Percentiles rank a stretch among this genome's conserved stretches.
These are phyloP conservation scores for Aspergillus tamarii DNA, from an alignment of 2,329 filamentous ascomycete species.

Conservation along the genomic window DNA sequence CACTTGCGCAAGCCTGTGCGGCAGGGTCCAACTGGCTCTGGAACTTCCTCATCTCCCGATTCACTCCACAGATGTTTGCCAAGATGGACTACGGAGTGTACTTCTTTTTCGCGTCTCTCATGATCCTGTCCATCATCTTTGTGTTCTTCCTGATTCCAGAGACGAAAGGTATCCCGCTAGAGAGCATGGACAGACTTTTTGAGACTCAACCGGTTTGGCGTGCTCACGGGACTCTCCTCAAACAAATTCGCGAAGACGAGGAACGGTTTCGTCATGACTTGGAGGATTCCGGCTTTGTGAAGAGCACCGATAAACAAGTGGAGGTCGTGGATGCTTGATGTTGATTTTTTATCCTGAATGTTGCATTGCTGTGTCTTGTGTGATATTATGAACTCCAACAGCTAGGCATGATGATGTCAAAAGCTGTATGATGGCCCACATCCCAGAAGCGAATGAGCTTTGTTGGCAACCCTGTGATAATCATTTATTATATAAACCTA, in stretches of 20 bases:
- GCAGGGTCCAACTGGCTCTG: constrained; percentile 43
- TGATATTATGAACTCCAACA: not conserved
- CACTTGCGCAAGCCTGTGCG: constrained; percentile 72
- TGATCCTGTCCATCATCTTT: constrained; percentile 60
- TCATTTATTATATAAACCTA: not conserved
- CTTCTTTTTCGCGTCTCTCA: constrained; percentile 68
- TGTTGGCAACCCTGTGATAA: not conserved
- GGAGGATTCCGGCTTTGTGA: constrained; percentile 19
- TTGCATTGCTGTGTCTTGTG: not conserved
- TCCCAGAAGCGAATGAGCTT: not conserved
- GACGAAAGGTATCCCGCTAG: constrained; percentile 67
- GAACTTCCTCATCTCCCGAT: constrained; percentile 42
- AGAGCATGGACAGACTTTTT: constrained; percentile 67
- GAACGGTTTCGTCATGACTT: constrained; percentile 35
- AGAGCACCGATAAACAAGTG: constrained; percentile 16
- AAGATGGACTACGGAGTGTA: constrained; percentile 61
- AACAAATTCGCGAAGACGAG: constrained; percentile 38
- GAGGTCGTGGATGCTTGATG: constrained; percentile 14
- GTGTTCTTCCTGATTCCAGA: constrained; percentile 66
- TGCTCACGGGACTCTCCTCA: constrained; percentile 39
- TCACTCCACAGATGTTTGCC: constrained; percentile 49
- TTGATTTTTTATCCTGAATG: not conserved
- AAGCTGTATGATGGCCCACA: not conserved
- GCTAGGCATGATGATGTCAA: not conserved
- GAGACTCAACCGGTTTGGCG: constrained; percentile 39